Conservation (phyloP, 1,284 basidiomycete species). For the Irpex sp. region DNA sequence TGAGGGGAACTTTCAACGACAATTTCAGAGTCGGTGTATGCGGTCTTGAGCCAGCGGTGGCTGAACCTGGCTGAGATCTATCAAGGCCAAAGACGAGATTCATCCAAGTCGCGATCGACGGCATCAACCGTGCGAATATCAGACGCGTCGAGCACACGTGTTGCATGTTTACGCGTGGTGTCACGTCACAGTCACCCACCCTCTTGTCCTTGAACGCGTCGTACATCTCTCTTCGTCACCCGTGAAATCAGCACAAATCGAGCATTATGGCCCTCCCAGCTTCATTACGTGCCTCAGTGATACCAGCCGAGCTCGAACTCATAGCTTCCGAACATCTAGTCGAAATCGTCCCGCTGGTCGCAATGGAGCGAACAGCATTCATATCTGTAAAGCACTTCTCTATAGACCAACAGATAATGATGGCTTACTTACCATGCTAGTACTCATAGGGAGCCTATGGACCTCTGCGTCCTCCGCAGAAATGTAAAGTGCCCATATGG, state of each 20-base stretch:
- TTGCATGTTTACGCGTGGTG: conserved; percentile 14
- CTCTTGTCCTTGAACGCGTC: background rate
- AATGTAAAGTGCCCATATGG: conserved; percentile 86
- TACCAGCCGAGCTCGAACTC: conserved; percentile 80
- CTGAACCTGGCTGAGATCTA: background rate
- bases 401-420: background rate
- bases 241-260: background rate
- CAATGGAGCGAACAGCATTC: conserved; percentile 85
- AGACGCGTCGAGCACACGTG: conserved; percentile 11
- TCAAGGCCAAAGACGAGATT: background rate
- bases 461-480: conserved; percentile 84
- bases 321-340: conserved; percentile 79
- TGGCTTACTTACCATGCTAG: background rate
- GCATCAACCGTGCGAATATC: conserved; percentile 6
- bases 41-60: no score
- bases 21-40: no score
- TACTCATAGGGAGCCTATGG: conserved; percentile 78
- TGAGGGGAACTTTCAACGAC: no score
- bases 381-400: conserved; percentile 57
- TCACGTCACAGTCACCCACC: conserved; percentile 13
- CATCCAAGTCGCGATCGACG: background rate
- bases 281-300: conserved; percentile 55
- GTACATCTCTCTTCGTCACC: background rate
- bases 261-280: conserved; percentile 53
- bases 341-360: conserved; percentile 78